phyloP scores from a whole-genome alignment of 805 yeast genomes.

The Candida patagonica region DNA sequence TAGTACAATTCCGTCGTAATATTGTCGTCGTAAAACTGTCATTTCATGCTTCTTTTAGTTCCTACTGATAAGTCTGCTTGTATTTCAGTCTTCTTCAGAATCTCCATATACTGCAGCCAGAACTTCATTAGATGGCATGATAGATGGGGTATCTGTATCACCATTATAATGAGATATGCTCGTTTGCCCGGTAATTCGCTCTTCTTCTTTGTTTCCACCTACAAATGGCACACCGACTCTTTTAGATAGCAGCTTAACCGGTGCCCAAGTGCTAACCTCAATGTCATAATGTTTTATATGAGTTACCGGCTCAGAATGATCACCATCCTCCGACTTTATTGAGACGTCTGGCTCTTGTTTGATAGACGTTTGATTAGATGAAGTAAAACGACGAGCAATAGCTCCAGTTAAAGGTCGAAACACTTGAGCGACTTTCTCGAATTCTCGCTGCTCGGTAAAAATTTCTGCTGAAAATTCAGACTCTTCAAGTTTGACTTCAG shows the following conservation, averaged over 20 bases:
- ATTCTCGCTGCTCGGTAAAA: constrained; percentile 18
- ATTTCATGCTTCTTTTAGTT: too few relatives aligned
- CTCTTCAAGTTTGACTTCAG: constrained; percentile 1
- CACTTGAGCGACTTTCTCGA: constrained; percentile 18
- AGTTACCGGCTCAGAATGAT: constrained; percentile 17
- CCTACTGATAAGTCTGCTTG: too few relatives aligned
- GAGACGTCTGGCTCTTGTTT: neutral
- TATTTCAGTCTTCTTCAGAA: neutral
- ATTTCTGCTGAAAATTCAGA: constrained; percentile 1
- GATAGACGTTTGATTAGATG: neutral
- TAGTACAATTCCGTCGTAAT: too few relatives aligned
- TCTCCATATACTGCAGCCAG: neutral
- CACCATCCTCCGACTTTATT: constrained; percentile 1
- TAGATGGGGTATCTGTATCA: too few relatives aligned
- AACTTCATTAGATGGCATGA: neutral
- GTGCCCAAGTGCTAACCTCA: constrained; percentile 12
- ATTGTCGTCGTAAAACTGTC: too few relatives aligned
- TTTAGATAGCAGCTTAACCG: constrained; percentile 22
- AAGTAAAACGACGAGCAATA: constrained; percentile 20
- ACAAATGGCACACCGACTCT: constrained; percentile 18
- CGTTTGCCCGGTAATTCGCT: neutral
- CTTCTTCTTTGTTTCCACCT: neutral
- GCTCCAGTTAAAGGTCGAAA: constrained; percentile 20
- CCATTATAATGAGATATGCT: neutral
- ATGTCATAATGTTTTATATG: constrained; percentile 20